Conservation (phyloP, 2,329 filamentous ascomycete species). For the Nothophoma quercina region DNA sequence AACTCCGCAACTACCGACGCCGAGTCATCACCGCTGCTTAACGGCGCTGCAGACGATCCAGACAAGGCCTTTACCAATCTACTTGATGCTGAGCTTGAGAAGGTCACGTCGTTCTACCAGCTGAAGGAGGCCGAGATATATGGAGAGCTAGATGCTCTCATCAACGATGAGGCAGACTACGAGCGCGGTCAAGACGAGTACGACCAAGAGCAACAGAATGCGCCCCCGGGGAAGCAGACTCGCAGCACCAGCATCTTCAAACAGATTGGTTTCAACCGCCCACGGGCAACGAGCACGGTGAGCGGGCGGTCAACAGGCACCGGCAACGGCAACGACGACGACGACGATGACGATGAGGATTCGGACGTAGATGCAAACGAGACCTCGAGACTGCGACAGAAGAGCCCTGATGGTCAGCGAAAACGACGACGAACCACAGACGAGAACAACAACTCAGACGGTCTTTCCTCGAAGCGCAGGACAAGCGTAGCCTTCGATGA, state of each 20-base stretch:
- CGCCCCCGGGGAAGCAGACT: conserved; percentile 48
- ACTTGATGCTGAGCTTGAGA: conserved; percentile 89
- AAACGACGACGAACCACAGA: conserved; percentile 30
- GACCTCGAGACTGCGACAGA: conserved; percentile 51
- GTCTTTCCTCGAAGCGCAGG: conserved; percentile 66
- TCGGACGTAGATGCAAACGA: conserved; percentile 68
- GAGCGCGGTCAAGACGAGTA: conserved; percentile 61
- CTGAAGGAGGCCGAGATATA: conserved; percentile 89
- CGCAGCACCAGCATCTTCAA: conserved; percentile 60
- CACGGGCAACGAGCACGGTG: conserved; percentile 55
- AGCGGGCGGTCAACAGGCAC: conserved; percentile 51
- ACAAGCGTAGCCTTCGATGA: conserved; percentile 76
- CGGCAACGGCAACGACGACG: conserved; percentile 61
- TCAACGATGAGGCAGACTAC: conserved; percentile 75
- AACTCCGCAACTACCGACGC: conserved; percentile 66
- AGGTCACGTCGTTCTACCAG: conserved; percentile 89
- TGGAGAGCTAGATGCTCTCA: conserved; percentile 78
- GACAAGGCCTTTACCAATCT: conserved; percentile 83
- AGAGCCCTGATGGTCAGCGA: conserved; percentile 46
- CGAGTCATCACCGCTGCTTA: conserved; percentile 85
- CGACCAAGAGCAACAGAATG: conserved; percentile 47
- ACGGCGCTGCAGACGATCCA: conserved; percentile 69
- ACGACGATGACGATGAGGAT: conserved; percentile 62
- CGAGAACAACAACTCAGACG: conserved; percentile 68
- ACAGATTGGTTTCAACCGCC: conserved; percentile 47